Conservation (phyloP, 1,284 basidiomycete genomes). For the Agroathelia rolfsii region DNA sequence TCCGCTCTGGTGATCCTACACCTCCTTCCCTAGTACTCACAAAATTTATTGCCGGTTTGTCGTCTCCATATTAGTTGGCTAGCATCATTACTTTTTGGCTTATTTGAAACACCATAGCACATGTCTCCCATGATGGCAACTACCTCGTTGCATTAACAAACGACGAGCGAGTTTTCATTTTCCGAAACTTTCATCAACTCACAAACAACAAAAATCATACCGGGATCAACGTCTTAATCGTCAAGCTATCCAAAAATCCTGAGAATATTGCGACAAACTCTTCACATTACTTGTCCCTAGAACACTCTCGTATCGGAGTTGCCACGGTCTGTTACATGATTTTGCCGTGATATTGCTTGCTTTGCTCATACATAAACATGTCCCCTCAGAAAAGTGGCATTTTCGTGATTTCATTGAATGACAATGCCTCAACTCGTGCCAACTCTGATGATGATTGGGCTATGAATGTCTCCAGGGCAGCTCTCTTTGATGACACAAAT, state of each 20-base stretch:
- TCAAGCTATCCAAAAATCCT: conserved; percentile 11
- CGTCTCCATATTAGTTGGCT: conserved; percentile 5
- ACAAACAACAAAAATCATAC: conserved; percentile 9
- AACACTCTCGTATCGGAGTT: conserved; percentile 36
- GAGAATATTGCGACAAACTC: conserved; percentile 8
- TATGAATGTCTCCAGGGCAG: conserved; percentile 25
- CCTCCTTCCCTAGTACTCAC: conserved; percentile 11
- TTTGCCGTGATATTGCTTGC: conserved; percentile 1
- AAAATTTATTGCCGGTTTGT: conserved; percentile 11
- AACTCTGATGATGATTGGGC: conserved; percentile 14
- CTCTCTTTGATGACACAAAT: conserved; percentile 26
- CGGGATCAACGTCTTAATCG: conserved; percentile 10
- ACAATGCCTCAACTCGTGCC: conserved; percentile 12
- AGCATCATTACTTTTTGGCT: no score
- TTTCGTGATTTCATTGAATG: conserved; percentile 28
- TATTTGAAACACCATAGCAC: no score
- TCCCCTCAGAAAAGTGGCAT: conserved; percentile 34
- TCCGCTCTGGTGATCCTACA: conserved; percentile 25
- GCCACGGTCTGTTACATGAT: conserved; percentile 33
- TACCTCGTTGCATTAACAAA: no score
- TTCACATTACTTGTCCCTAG: conserved; percentile 44
- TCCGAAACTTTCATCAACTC: no score
- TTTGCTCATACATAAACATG: background rate
- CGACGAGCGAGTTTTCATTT: no score
- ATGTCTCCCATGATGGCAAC: no score